Conservation (phyloP, 1,139 yeast genomes). For the Kazachstania sp. region DNA sequence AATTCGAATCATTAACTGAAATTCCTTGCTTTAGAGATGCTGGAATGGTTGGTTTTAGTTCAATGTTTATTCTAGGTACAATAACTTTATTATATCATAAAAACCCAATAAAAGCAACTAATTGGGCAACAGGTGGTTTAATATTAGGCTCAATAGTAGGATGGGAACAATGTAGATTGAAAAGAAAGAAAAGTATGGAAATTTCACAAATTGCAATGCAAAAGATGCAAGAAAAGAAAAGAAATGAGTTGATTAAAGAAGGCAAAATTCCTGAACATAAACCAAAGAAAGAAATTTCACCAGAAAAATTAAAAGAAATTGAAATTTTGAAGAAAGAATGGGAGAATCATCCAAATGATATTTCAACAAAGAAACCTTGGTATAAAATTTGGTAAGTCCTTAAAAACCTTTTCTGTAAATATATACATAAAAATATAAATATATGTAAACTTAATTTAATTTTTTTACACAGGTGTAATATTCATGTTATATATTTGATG, state of each 20-base stretch:
- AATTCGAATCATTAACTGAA: constrained; percentile 42
- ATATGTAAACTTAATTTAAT: not conserved
- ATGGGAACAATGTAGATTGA: constrained; percentile 86
- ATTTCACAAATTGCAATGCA: constrained; percentile 45
- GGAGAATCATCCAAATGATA: constrained; percentile 15
- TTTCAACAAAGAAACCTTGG: constrained; percentile 14
- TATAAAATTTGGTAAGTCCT: constrained; percentile 26
- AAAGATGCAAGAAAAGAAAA: constrained; percentile 20
- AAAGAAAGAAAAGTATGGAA: constrained; percentile 40
- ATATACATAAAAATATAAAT: not conserved
- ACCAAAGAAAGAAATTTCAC: constrained; percentile 20
- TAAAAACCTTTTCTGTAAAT: not conserved
- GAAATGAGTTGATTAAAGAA: constrained; percentile 38
- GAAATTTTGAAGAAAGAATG: constrained; percentile 15
- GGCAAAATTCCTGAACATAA: constrained; percentile 19
- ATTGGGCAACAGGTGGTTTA: constrained; percentile 82
- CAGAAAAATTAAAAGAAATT: constrained; percentile 8
- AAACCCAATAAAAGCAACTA: constrained; percentile 51
- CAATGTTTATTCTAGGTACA: constrained; percentile 72
- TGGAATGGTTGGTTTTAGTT: constrained; percentile 74
- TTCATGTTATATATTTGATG: not conserved
- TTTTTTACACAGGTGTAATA: not conserved
- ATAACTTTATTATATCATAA: constrained; percentile 65
- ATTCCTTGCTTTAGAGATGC: constrained; percentile 92
- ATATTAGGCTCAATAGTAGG: constrained; percentile 73